A percentile compares a stretch with the other conserved stretches of the same genome.
Conservation (phyloP, 768 basidiomycete genomes). For the Favolaschia claudopus region DNA sequence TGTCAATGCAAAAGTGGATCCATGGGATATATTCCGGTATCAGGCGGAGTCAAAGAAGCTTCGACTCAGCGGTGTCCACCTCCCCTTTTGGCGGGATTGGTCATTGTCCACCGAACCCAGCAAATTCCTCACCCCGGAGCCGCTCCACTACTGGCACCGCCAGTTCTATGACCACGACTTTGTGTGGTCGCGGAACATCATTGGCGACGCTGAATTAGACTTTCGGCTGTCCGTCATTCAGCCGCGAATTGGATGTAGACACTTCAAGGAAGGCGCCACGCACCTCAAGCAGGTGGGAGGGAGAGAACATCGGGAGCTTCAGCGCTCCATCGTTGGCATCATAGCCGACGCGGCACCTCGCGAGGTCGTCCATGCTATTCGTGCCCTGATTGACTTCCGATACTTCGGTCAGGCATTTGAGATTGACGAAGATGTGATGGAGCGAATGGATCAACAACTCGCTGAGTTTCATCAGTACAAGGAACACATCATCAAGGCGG, state of each 20-base stretch:
- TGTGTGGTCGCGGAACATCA: slow-evolving; percentile 44
- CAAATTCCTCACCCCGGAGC: slow-evolving; percentile 43
- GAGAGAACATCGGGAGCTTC: slow-evolving; percentile 45
- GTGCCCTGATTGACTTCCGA: slow-evolving; percentile 45
- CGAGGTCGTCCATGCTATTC: slow-evolving; percentile 40
- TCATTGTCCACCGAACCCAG: slow-evolving; percentile 37
- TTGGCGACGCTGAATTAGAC: slow-evolving; percentile 43
- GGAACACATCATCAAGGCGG: slow-evolving; percentile 37
- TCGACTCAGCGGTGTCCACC: slow-evolving; percentile 10
- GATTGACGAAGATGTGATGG: slow-evolving; percentile 31
- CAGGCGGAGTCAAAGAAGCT: background rate
- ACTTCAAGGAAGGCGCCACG: slow-evolving; percentile 48
- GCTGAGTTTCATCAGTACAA: slow-evolving; percentile 45
- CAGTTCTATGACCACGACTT: slow-evolving; percentile 47
- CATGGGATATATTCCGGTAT: slow-evolving; percentile 16
- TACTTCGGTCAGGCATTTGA: slow-evolving; percentile 42
- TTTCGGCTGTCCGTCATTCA: slow-evolving; percentile 47
- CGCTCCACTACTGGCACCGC: slow-evolving; percentile 48
- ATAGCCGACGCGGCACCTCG: slow-evolving; percentile 41
- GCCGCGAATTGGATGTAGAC: slow-evolving; percentile 40
- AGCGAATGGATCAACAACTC: slow-evolving; percentile 30
- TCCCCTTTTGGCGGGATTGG: slow-evolving; percentile 49
- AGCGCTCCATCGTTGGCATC: slow-evolving; percentile 41
- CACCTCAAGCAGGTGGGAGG: slow-evolving; percentile 51
- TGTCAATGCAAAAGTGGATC: background rate